Evolutionary conservation across 1,284 basidiomycete genomes (phyloP).

Genomic region (Apiotrichum veenhuisii): DNA sequence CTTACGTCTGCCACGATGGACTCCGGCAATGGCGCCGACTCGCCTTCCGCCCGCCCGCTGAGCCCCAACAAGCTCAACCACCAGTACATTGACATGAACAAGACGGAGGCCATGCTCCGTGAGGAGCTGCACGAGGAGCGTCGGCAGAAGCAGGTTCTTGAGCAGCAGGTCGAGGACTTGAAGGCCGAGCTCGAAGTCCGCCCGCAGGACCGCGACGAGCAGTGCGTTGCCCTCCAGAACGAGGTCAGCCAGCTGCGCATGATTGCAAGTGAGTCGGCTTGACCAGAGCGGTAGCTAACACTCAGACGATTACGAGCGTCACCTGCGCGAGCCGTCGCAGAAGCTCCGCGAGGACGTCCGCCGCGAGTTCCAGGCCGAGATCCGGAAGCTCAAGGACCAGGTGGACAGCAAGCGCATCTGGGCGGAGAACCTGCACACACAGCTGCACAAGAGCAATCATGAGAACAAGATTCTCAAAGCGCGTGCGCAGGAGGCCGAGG

Average conservation of each 20-base stretch:
- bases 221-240: constrained; percentile 44
- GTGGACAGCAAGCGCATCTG: constrained; percentile 53
- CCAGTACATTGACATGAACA: constrained; percentile 63
- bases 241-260: constrained; percentile 43
- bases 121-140: constrained; percentile 75
- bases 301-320: constrained; percentile 47
- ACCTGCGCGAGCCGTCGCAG: constrained; percentile 64
- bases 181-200: constrained; percentile 45
- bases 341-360: constrained; percentile 76
- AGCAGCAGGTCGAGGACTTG: constrained; percentile 66
- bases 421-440: constrained; percentile 44
- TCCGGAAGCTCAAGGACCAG: constrained; percentile 60
- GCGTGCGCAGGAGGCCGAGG: constrained; percentile 39
- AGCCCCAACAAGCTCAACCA: constrained; percentile 68
- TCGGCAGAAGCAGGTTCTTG: constrained; percentile 65
- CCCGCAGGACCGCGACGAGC: constrained; percentile 35
- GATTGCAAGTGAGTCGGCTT: constrained; percentile 39
- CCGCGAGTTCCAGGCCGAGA: constrained; percentile 64
- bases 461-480: constrained; percentile 34
- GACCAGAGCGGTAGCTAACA: background rate
- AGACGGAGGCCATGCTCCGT: constrained; percentile 73
- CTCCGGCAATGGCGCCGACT: background rate
- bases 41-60: constrained; percentile 60
- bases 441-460: constrained; percentile 32
- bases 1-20: constrained; percentile 72